phyloP scores from a whole-genome alignment of 164 flowering plant genomes.

The Tetracentron sinense region DNA sequence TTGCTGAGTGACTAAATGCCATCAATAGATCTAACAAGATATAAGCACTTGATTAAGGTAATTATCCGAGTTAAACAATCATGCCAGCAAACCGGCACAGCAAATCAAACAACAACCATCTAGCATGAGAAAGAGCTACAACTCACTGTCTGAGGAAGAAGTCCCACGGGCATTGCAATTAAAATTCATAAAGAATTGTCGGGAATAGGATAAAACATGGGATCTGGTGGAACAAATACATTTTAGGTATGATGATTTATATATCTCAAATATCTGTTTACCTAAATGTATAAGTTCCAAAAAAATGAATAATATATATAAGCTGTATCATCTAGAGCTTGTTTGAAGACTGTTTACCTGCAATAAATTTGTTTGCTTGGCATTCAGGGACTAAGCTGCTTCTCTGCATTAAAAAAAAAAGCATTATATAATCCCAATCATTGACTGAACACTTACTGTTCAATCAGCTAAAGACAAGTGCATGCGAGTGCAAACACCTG shows the following conservation, averaged over 20 bases:
- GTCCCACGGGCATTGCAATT: slow-evolving; percentile 1
- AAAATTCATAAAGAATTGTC: slow-evolving; percentile 5
- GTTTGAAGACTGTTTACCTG: background rate
- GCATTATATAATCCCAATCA: slow-evolving; percentile 2
- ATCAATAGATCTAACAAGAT: no score
- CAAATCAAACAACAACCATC: no score
- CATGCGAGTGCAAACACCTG: slow-evolving; percentile 25
- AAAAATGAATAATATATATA: background rate
- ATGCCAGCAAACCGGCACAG: no score
- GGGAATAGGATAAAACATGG: slow-evolving; percentile 3
- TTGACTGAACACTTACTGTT: slow-evolving; percentile 11
- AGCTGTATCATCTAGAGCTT: background rate
- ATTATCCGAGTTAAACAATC: no score
- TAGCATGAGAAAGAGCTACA: no score
- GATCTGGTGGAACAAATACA: slow-evolving; percentile 3
- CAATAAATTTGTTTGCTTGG: slow-evolving; percentile 16
- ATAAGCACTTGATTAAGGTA: no score
- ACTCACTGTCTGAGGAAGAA: no score
- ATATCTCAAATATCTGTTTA: no score
- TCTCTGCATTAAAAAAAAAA: slow-evolving; percentile 11
- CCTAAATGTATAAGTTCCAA: no score
- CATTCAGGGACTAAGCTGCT: slow-evolving; percentile 19
- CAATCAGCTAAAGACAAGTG: slow-evolving; percentile 15
- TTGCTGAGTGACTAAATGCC: no score
- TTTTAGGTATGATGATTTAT: slow-evolving; percentile 8